A percentile compares a stretch with the other conserved stretches of the same genome.
Conservation (phyloP, 2,329 filamentous ascomycete species). For the Cordyceps pruinosa region DNA sequence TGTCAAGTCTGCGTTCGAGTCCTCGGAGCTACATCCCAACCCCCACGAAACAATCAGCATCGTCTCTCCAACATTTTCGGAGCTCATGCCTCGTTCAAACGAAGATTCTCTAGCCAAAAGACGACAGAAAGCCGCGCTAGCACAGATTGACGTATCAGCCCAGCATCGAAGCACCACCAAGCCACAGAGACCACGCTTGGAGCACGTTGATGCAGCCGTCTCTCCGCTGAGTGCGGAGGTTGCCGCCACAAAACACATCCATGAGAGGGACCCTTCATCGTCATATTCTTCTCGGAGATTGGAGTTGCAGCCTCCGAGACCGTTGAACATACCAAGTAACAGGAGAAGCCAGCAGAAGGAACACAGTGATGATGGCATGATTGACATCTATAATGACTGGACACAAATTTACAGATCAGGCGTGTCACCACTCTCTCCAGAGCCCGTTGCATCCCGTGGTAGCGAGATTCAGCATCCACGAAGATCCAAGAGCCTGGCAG, state of each 20-base stretch:
- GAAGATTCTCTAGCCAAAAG: slow-evolving; percentile 24
- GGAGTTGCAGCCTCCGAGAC: slow-evolving; percentile 16
- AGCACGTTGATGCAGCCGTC: slow-evolving; percentile 13
- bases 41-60: slow-evolving; percentile 11
- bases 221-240: slow-evolving; percentile 23
- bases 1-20: neutral
- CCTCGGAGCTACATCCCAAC: neutral
- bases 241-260: slow-evolving; percentile 11
- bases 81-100: slow-evolving; percentile 23
- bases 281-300: slow-evolving; percentile 20
- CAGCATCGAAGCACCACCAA: neutral
- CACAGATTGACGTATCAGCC: slow-evolving; percentile 3
- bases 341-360: slow-evolving; percentile 13
- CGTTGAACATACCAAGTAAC: slow-evolving; percentile 15
- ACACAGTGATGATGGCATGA: slow-evolving; percentile 16
- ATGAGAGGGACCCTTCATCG: slow-evolving; percentile 18
- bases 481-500: slow-evolving; percentile 25
- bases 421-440: slow-evolving; percentile 11
- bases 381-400: slow-evolving; percentile 24
- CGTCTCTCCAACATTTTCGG: slow-evolving; percentile 24
- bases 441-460: slow-evolving; percentile 15
- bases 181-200: slow-evolving; percentile 4
- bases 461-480: slow-evolving; percentile 18
- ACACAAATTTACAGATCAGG: slow-evolving; percentile 18
- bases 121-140: slow-evolving; percentile 17